Base-by-base conservation (phyloP, 306 rosid species). In the Cyclanthera cordifolia region DNA sequence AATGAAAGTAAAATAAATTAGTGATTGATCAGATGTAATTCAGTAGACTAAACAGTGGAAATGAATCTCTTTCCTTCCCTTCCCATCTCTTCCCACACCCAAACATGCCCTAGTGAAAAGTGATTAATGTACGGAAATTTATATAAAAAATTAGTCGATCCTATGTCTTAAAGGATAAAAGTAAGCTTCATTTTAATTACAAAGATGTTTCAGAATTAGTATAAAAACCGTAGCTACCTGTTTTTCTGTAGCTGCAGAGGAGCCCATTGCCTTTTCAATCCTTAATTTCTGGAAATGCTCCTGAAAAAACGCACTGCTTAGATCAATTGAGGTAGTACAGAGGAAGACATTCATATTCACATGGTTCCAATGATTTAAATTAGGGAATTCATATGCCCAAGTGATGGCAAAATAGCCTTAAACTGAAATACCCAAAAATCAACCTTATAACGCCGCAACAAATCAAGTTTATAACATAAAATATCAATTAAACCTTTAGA, bases 201-300 rank as follows among this genome's bases (percentile, higher is more conserved):
- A 58, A 13, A 7, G 55, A 78, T 58, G 43, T 21, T 61, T 61
- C 9, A 52, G 70, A 50, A 48, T 69, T 11, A 4, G 28, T n/a
- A 17, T 60, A 73, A 5, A 73, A 51, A 63, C 48, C 37, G 52
- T 67, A 43, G 49, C 57, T 83, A 87, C 98, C 95, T 93, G 98
- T 69, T 93, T 93, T 13, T 8, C 70, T 74, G 96, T 87, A 73
- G 98, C 72, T 55, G 82, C 81, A 6, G 95, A 83, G 16, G 94
- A 85, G 27, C 93, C 87, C 98, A 93, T 89, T 67, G 98, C 87
- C 69, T 70, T 89, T 70, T 89, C 96, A 24, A 89, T 86, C 83
- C 88, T 85, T 28, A 77, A 39, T 76, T 92, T 92, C 76, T 81
- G 74, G 81, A 89, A 89, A 78, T 89, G 96, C 72, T 93, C 98